A percentile compares a stretch with the other conserved stretches of the same genome.
Conservation (phyloP, 2,329 filamentous ascomycete species). For the Colletotrichum sojae region DNA sequence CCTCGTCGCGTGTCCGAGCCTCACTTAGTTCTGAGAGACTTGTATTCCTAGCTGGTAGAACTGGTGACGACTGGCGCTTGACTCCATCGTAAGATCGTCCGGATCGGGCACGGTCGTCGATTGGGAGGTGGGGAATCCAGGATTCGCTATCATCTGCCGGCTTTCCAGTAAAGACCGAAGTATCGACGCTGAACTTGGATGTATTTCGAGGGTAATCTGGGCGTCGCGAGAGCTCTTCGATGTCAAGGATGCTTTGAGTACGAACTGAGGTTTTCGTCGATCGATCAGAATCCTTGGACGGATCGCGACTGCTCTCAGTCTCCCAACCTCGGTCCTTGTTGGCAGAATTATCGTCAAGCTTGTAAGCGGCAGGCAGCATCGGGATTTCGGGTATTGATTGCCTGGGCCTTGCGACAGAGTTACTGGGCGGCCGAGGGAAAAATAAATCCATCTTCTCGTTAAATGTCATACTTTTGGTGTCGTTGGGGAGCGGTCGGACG, state of each 20-base stretch:
- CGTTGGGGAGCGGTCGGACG: conserved; percentile 61
- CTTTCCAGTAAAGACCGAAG: conserved; percentile 40
- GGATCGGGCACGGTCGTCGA: conserved; percentile 8
- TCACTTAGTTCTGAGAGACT: conserved; percentile 53
- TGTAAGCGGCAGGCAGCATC: conserved; percentile 51
- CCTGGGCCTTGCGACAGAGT: conserved; percentile 1
- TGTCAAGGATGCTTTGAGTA: conserved; percentile 58
- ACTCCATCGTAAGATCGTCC: conserved; percentile 46
- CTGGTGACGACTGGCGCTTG: conserved; percentile 65
- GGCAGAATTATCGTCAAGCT: conserved; percentile 41
- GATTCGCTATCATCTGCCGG: conserved; percentile 53
- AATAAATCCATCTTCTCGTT: conserved; percentile 70
- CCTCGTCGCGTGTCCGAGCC: conserved; percentile 55
- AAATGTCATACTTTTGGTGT: conserved; percentile 71
- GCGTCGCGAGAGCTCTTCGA: conserved; percentile 48
- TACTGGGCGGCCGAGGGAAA: conserved; percentile 55
- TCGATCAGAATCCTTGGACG: conserved; percentile 51
- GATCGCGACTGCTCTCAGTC: conserved; percentile 27
- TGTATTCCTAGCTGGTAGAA: conserved; percentile 59
- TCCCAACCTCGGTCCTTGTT: conserved; percentile 37
- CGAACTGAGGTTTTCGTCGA: conserved; percentile 55
- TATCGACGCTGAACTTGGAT: conserved; percentile 51
- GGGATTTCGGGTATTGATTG: conserved; percentile 61
- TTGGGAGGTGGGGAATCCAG: conserved; percentile 55
- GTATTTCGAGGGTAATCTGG: conserved; percentile 39